Evolutionary conservation across 345 rosid species (phyloP), one percentile per base, ranked within the genome.

Genomic region (Eutrema yunnanense): DNA sequence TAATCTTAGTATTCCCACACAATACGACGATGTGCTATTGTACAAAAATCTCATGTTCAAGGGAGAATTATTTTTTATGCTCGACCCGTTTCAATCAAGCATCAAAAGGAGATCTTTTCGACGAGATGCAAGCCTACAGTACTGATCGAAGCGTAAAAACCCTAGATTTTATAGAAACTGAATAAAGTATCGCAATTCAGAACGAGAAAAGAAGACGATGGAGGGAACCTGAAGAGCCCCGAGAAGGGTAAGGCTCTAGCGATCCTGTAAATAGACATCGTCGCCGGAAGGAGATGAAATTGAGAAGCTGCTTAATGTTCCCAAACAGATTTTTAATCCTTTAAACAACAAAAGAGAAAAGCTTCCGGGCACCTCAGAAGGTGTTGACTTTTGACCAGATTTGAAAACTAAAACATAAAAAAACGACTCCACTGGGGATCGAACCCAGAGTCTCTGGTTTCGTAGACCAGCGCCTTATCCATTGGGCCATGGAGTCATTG

Each of bases 391-490:
- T 36, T 13, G 26, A 13, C 5, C 2, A 30, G 11, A 62, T 8
- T 4, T 13, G 10, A 8, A 16, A 19, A 48, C 2, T 0, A 56
- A 62, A 30, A 29, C 2, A 0, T 4, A 5, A 9, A 16, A 0
- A 0, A 1, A 2, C 93, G 93, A 86, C 90, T 86, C 83, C 85
- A 76, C 87, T 89, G 94, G 90, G 85, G 84, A 84, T 89, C 89
- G 87, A 87, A 89, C 92, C 91, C 87, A 84, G 90, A 91, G 58
- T 85, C 90, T 89, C 90, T 83, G 89, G 89, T 88, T 89, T 76
- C 90, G 96, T 88, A 80, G 92, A 88, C 96, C 88, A 89, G 97
- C 88, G 90, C 95, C 96, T 89, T 88, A 83, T 94, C 93, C 80
- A 80, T 76, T 80, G 83, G 83, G 83, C 83, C 83, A 80, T 72